Percentiles rank a stretch among this genome's conserved stretches.
Conservation (phyloP, 2,329 filamentous ascomycete species). For the Tolypocladium nubicola region DNA sequence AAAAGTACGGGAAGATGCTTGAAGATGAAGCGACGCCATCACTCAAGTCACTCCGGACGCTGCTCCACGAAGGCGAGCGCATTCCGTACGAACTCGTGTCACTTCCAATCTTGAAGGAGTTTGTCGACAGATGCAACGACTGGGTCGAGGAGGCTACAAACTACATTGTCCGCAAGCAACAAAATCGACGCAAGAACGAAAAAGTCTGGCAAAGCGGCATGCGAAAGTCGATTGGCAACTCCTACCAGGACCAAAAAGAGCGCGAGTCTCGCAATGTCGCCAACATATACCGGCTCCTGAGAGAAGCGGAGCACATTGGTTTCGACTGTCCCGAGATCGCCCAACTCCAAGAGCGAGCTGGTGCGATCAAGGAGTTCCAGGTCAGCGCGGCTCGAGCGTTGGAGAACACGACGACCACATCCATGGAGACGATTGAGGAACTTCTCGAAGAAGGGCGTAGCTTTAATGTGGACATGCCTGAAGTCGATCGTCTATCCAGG, state of each 20-base stretch:
- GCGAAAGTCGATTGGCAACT: constrained; percentile 52
- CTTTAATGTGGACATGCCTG: constrained; percentile 86
- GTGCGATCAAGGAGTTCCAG: constrained; percentile 78
- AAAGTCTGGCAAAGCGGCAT: constrained; percentile 69
- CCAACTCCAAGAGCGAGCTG: constrained; percentile 73
- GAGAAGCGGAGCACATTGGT: constrained; percentile 73
- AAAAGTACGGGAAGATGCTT: constrained; percentile 77
- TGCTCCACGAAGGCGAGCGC: constrained; percentile 89
- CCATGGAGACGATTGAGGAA: constrained; percentile 72
- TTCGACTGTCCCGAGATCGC: constrained; percentile 91
- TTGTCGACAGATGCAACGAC: constrained; percentile 92
- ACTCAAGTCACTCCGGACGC: constrained; percentile 71
- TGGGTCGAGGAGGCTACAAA: constrained; percentile 96
- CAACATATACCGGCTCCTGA: constrained; percentile 76
- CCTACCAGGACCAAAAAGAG: constrained; percentile 60
- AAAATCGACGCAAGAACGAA: constrained; percentile 91
- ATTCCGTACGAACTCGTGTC: constrained; percentile 85
- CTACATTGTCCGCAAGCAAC: constrained; percentile 94
- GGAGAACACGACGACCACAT: constrained; percentile 50
- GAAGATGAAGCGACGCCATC: constrained; percentile 77
- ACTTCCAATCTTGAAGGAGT: constrained; percentile 70
- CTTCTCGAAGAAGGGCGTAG: constrained; percentile 79
- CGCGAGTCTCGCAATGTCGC: constrained; percentile 79
- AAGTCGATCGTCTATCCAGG: constrained; percentile 72
- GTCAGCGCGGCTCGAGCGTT: constrained; percentile 62